A percentile compares a stretch with the other conserved stretches of the same genome.
Evolutionary conservation across 495 filamentous ascomycete genomes (phyloP).

Genomic region (Podospora didyma): DNA sequence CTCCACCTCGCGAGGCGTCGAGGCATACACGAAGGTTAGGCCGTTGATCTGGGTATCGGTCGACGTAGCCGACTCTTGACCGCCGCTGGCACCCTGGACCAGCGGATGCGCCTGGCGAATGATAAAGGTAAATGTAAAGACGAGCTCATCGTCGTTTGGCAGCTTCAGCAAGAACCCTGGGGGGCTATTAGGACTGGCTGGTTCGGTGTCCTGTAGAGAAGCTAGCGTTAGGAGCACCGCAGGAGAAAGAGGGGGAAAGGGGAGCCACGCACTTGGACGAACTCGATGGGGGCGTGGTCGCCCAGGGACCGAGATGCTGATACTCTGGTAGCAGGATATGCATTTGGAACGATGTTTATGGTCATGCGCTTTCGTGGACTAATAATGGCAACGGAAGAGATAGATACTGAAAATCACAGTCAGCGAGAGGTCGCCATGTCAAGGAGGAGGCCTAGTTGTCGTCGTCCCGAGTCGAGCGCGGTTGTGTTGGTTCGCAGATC

Average conservation of each 20-base stretch:
- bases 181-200: constrained; percentile 40
- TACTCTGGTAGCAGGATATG: constrained; percentile 80
- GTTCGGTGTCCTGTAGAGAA: constrained; percentile 70
- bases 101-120: constrained; percentile 62
- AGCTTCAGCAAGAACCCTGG: constrained; percentile 84
- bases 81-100: constrained; percentile 20
- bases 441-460: too few species aligned
- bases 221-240: neutral
- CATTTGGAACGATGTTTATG: constrained; percentile 77
- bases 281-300: constrained; percentile 78
- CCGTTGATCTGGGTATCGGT: constrained; percentile 78
- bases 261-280: constrained; percentile 67
- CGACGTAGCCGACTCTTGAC: constrained; percentile 40
- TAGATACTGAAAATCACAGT: constrained; percentile 60
- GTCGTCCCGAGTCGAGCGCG: too few species aligned
- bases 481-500: neutral
- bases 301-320: constrained; percentile 68
- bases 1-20: constrained; percentile 80
- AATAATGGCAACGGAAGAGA: constrained; percentile 70
- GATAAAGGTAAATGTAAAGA: constrained; percentile 88
- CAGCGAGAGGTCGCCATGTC: neutral
- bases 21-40: constrained; percentile 86
- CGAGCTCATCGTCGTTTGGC: constrained; percentile 82
- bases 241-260: neutral
- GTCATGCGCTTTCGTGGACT: constrained; percentile 71